Evolutionary conservation across 2,329 filamentous ascomycete species (phyloP), one percentile per base, ranked within the genome.

Genomic region (Ceratocystis alfenasii): DNA sequence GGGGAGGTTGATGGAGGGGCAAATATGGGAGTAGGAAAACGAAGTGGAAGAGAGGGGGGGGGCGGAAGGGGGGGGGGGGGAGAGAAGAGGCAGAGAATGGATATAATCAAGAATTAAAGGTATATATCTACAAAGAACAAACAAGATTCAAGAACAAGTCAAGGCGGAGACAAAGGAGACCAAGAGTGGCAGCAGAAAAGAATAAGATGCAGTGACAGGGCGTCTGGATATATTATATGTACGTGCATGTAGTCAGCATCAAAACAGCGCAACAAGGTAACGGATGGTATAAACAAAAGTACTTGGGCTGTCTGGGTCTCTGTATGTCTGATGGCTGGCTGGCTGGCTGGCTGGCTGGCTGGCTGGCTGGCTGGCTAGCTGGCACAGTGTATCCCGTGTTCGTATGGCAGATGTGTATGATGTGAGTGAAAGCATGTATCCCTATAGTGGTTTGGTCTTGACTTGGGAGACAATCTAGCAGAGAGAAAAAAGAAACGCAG

Each of bases 381-480:
- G 48, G 48, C 48, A 50, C 48, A 50, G 48, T 50, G 48, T 50
- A 41, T 41, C 36, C 53, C 28, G 53, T 57, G 53, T 57, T 30
- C 28, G 53, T 57, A 57, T 57, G 28, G 15, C 15, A 30, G 53
- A 28, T 57, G 20, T 57, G 53, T 57, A 57, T 20, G 53, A 50
- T 20, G 48, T 20, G 48, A 10, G 12, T 12, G 53, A 17, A 30
- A 30, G 53, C 15, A 6, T 10, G 53, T 57, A 57, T 57, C 53
- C 53, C 53, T 57, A 12, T 12, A 57, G 28, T 17, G 28, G 8
- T 28, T 28, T 22, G 4, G 22, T 28, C 30, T 25, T 12, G 53
- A n/a, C 22, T 57, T 25, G 15, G 28, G 36, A 41, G 36, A 41
- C 36, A 41, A 15, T 4, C 36, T 41, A 41, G 36, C 36, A 15